phyloP scores from a whole-genome alignment of 129 eudicot genomes.

The Centaurea solstitialis region DNA sequence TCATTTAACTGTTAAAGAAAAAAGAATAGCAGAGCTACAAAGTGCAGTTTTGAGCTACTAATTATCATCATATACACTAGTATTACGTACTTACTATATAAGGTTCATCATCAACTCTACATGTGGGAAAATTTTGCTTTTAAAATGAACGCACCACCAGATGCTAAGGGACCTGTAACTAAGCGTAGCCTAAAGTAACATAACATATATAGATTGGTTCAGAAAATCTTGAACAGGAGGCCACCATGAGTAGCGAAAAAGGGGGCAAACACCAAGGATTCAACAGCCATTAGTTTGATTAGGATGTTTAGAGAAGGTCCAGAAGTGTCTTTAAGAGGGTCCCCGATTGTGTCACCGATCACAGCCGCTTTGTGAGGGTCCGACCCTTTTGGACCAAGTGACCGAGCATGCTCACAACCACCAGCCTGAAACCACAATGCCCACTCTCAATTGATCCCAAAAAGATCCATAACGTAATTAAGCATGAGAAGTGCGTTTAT shows the following conservation, averaged over 20 bases:
- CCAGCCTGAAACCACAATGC: constrained; percentile 35
- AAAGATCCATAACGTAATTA: neutral
- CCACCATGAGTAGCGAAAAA: constrained; percentile 57
- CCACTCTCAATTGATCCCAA: neutral
- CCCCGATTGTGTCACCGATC: constrained; percentile 54
- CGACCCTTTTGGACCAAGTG: constrained; percentile 54
- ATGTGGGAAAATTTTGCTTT: neutral
- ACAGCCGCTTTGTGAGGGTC: constrained; percentile 60
- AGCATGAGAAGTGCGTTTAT: neutral
- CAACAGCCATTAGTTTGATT: constrained; percentile 56
- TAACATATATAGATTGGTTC: neutral
- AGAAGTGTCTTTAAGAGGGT: constrained; percentile 56
- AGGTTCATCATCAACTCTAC: neutral
- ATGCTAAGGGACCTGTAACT: neutral
- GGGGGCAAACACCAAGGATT: constrained; percentile 52
- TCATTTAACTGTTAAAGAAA: neutral
- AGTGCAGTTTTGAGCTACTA: neutral
- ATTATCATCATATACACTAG: neutral
- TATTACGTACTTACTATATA: neutral
- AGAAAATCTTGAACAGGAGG: constrained; percentile 46
- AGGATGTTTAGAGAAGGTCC: constrained; percentile 61
- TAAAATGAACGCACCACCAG: neutral
- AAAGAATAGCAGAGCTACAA: neutral
- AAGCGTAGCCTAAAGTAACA: neutral
- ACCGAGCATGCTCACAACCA: constrained; percentile 45